These are phyloP conservation scores for Diaporthe citri DNA, from an alignment of 2,329 filamentous ascomycete species.

Conservation along the genomic window DNA sequence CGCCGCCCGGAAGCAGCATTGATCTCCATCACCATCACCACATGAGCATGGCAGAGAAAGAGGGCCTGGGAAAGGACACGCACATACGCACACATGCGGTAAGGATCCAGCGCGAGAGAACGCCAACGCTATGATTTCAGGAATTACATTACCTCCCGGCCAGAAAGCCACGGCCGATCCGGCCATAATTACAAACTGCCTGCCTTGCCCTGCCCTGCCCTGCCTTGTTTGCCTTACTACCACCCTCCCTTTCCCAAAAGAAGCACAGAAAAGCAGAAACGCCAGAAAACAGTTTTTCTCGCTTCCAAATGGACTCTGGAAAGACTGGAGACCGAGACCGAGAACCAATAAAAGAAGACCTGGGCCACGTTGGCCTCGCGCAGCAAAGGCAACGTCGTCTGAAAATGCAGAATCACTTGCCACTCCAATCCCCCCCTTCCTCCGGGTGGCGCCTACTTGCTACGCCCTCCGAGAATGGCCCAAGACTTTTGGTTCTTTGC, in stretches of 20 bases:
- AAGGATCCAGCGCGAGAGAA: not conserved
- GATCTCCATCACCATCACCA: conserved; percentile 19
- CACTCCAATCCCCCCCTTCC: not conserved
- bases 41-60: not conserved
- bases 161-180: conserved; percentile 15
- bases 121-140: conserved; percentile 30
- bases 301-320: not conserved
- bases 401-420: conserved; percentile 24
- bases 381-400: conserved; percentile 17
- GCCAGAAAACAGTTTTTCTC: not conserved
- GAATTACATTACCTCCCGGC: conserved; percentile 9
- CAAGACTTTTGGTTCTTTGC: not conserved
- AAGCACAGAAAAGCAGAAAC: not conserved
- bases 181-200: conserved; percentile 28
- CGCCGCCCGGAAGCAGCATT: not conserved
- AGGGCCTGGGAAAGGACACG: too few relatives aligned
- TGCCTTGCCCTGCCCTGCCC: not conserved
- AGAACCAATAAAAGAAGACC: not conserved
- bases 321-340: conserved; percentile 2
- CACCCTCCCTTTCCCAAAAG: conserved; percentile 14
- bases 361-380: conserved; percentile 2
- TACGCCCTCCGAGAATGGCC: not conserved
- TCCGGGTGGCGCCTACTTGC: not conserved
- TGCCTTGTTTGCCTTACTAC: not conserved
- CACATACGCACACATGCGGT: not conserved